Evolutionary conservation across 768 basidiomycete genomes (phyloP).

Genomic region (Boletus tomentosulus): DNA sequence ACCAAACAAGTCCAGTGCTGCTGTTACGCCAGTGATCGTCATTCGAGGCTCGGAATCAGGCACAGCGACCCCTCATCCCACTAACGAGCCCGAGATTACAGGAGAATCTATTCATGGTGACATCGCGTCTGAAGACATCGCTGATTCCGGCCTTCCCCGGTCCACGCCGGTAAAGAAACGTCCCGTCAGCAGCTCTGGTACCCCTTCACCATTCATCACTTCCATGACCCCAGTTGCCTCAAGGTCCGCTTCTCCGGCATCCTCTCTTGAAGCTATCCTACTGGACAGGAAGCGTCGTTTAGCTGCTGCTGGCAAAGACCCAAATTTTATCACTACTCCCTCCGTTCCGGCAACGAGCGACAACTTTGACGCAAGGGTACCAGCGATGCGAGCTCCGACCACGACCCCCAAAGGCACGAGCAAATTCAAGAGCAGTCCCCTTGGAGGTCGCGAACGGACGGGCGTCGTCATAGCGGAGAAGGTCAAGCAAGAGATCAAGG

Average conservation of each 20-base stretch:
- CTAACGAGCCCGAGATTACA: constrained; percentile 4
- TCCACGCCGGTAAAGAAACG: constrained; percentile 14
- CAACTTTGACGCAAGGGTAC: constrained; percentile 14
- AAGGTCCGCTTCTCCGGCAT: constrained; percentile 44
- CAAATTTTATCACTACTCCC: constrained; percentile 1
- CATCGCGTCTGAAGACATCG: neutral
- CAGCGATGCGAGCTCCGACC: constrained; percentile 10
- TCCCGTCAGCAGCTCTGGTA: constrained; percentile 11
- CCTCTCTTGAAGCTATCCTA: constrained; percentile 63
- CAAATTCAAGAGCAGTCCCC: constrained; percentile 73
- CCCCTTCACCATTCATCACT: constrained; percentile 9
- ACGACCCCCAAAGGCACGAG: constrained; percentile 41
- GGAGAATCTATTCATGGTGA: neutral
- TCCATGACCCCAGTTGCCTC: constrained; percentile 18
- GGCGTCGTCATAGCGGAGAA: constrained; percentile 50
- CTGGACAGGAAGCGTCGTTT: constrained; percentile 62
- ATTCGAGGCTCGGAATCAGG: neutral
- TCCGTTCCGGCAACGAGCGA: constrained; percentile 7
- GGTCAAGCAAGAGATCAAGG: constrained; percentile 35
- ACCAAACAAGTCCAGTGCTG: neutral
- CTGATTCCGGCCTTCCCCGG: neutral
- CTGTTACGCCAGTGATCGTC: neutral
- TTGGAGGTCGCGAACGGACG: constrained; percentile 42
- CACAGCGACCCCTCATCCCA: neutral
- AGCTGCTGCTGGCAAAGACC: constrained; percentile 21